Evolutionary conservation across 2,329 filamentous ascomycete genomes (phyloP).

Genomic region (Gyromitra esculenta): DNA sequence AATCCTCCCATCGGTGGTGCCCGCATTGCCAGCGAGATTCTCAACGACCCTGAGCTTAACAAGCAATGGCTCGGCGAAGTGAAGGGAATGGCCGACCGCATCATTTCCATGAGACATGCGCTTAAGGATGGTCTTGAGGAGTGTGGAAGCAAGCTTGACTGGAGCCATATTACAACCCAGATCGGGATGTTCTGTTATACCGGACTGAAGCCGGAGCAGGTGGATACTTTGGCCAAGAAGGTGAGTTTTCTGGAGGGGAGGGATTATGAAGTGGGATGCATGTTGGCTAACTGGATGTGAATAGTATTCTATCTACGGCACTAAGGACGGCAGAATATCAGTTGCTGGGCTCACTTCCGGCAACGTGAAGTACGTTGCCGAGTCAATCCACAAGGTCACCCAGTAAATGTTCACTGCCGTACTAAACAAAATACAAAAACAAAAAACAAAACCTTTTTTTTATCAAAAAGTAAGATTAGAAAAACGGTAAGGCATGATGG

Average conservation of each 20-base stretch:
- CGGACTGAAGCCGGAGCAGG: conserved; percentile 87
- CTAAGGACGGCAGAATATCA: conserved; percentile 88
- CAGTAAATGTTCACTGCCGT: neutral
- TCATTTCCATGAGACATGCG: conserved; percentile 96
- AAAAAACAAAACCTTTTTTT: neutral
- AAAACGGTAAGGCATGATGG: neutral
- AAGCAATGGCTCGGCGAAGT: conserved; percentile 95
- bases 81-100: conserved; percentile 98
- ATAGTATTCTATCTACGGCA: conserved; percentile 92
- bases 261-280: neutral
- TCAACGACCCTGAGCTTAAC: conserved; percentile 85
- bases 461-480: neutral
- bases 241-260: conserved; percentile 61
- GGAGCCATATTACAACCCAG: conserved; percentile 98
- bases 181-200: conserved; percentile 99
- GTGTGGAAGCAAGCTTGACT: conserved; percentile 95
- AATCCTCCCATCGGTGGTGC: conserved; percentile 98
- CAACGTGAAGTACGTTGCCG: conserved; percentile 67
- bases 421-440: neutral
- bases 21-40: conserved; percentile 89
- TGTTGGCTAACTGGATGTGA: conserved; percentile 15
- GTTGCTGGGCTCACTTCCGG: conserved; percentile 78
- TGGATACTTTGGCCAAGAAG: conserved; percentile 90
- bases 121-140: conserved; percentile 95
- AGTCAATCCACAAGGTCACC: conserved; percentile 86